These are phyloP conservation scores for Lepidium africanum DNA, from an alignment of 345 rosid genomes.

Conservation along the genomic window DNA sequence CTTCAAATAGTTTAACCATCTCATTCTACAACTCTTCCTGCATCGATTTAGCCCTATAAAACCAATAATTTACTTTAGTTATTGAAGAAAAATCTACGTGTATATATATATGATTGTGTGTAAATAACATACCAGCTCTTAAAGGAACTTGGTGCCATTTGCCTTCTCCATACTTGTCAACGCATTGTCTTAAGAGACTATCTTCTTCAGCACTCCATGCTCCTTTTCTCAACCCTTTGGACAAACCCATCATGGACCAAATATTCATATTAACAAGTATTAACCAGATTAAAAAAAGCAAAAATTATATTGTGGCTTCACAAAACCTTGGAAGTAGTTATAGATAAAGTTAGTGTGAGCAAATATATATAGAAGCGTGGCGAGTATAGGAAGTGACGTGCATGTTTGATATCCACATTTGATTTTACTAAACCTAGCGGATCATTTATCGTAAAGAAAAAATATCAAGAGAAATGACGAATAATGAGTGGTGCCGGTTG, in stretches of 20 bases:
- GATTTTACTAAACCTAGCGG: too few species aligned
- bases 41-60: constrained; percentile 52
- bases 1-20: constrained; percentile 59
- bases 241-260: constrained; percentile 1
- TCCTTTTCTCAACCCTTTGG: constrained; percentile 34
- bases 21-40: constrained; percentile 53
- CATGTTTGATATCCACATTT: neutral
- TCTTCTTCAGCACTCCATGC: constrained; percentile 43
- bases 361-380: neutral
- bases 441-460: too few species aligned
- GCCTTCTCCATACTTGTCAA: constrained; percentile 36
- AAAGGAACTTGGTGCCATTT: constrained; percentile 37
- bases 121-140: constrained; percentile 25
- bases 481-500: neutral
- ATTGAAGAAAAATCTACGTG: too few species aligned
- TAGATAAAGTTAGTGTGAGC: neutral
- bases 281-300: neutral
- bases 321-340: neutral
- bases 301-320: neutral
- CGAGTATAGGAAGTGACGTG: neutral
- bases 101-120: neutral
- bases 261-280: neutral
- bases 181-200: constrained; percentile 26
- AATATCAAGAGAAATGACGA: neutral
- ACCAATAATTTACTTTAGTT: neutral